Conservation (phyloP, 306 rosid species). For the Styphnolobium japonicum region DNA sequence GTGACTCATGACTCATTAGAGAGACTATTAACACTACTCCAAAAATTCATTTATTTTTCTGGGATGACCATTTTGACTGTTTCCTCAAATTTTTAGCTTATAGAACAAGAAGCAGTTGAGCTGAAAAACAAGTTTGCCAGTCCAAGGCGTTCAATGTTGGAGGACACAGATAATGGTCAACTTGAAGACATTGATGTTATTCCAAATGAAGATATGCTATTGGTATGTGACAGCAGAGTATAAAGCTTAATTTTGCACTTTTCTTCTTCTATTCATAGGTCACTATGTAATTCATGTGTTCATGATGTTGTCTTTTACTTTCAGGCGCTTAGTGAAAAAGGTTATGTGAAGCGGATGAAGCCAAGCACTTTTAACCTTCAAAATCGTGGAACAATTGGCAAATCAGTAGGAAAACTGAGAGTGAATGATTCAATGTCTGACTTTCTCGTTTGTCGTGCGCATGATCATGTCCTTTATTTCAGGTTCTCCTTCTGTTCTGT, state of each 20-base stretch:
- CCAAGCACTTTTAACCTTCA: constrained; percentile 88
- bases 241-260: neutral
- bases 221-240: constrained; percentile 51
- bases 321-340: constrained; percentile 93
- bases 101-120: constrained; percentile 87
- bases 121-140: constrained; percentile 74
- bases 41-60: neutral
- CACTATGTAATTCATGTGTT: neutral
- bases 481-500: constrained; percentile 47
- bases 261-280: neutral
- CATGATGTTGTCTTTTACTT: constrained; percentile 21
- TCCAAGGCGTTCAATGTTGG: constrained; percentile 82
- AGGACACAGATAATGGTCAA: constrained; percentile 83
- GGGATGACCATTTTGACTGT: constrained; percentile 2
- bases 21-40: neutral
- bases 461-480: constrained; percentile 92
- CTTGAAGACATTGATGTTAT: constrained; percentile 96
- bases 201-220: constrained; percentile 91
- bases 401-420: constrained; percentile 96
- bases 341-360: constrained; percentile 95
- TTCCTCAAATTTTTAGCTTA: constrained; percentile 44
- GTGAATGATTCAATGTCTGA: constrained; percentile 96
- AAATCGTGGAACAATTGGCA: constrained; percentile 95
- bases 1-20: neutral
- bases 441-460: constrained; percentile 89